These are phyloP conservation scores for Penicillium sp. DNA, from an alignment of 2,329 filamentous ascomycete species.

Conservation along the genomic window DNA sequence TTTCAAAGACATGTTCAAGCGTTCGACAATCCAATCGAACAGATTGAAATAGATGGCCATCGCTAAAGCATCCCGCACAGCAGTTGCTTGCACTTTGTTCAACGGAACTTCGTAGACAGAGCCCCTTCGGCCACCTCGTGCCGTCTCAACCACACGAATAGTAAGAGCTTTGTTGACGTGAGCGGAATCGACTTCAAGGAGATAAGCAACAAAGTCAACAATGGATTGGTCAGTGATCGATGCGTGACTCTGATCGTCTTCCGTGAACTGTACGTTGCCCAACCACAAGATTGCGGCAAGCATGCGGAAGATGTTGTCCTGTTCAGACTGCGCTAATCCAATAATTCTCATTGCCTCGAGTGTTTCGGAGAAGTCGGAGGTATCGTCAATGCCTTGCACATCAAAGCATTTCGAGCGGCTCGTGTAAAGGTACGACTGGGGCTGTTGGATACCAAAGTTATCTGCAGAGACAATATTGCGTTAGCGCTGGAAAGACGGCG, in stretches of 20 bases:
- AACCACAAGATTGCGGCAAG: constrained; percentile 88
- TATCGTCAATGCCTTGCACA: constrained; percentile 89
- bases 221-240: constrained; percentile 83
- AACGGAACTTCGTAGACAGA: constrained; percentile 71
- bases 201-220: constrained; percentile 88
- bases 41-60: constrained; percentile 98
- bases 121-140: constrained; percentile 61
- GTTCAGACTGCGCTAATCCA: constrained; percentile 79
- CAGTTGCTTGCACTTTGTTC: constrained; percentile 78
- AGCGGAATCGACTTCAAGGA: constrained; percentile 79
- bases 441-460: constrained; percentile 84
- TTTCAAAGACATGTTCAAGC: constrained; percentile 83
- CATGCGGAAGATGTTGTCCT: constrained; percentile 96
- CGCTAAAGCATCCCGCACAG: constrained; percentile 84
- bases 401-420: constrained; percentile 92
- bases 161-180: constrained; percentile 84
- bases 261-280: constrained; percentile 85
- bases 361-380: constrained; percentile 84
- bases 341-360: constrained; percentile 93
- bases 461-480: constrained; percentile 41
- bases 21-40: constrained; percentile 96
- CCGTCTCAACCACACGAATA: constrained; percentile 75
- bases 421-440: constrained; percentile 89
- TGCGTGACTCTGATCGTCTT: constrained; percentile 87
- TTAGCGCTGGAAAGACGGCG: background rate